Base-by-base conservation (phyloP, 306 rosid species). In the Carpinus viminea region DNA sequence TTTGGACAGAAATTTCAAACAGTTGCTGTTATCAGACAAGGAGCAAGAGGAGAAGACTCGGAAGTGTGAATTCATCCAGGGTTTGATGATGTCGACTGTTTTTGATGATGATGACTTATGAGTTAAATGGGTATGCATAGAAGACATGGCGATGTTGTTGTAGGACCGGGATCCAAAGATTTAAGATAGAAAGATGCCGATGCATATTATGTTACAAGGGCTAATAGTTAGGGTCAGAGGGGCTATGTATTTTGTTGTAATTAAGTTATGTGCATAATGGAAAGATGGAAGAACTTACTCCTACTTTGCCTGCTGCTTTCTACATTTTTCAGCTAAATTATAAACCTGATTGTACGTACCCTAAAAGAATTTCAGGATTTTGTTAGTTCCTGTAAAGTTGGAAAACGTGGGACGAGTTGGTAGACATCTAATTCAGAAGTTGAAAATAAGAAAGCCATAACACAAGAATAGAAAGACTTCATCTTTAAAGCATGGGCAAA, bases 31-130 rank as follows among this genome's bases (percentile, higher is more conserved):
- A 24, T 92, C 96, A 3, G 78, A 79, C 21, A 85, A 89, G 85
- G 97, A 94, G 64, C 84, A 83, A 68, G 82, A 80, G 85, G 97
- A 94, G 90, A 89, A 86, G 74, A 85, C 89, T 43, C 89, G 90
- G 41, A 92, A 88, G 86, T 87, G 87, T 54, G 90, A 92, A 78
- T 94, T 94, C 54, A 89, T 90, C 48, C 93, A 86, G 81, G 98
- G 96, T 78, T 83, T 94, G 74, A 73, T 94, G 80, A 59, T 92
- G 85, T 92, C 97, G 47, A 92, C 97, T 9, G 85, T 94, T 56
- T 78, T 92, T 57, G 91, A 89, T 70, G 93, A 89, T 59, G 45
- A 89, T 59, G 46, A 74, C 64, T 87, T 91, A 74, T 91, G 77
- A 91, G 78, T 75, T 78, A 36, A 74, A 3, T 26, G 75, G n/a